These are phyloP conservation scores for Pythium periplocum DNA, from an alignment of 352 stramenopile genomes.

Conservation along the genomic window DNA sequence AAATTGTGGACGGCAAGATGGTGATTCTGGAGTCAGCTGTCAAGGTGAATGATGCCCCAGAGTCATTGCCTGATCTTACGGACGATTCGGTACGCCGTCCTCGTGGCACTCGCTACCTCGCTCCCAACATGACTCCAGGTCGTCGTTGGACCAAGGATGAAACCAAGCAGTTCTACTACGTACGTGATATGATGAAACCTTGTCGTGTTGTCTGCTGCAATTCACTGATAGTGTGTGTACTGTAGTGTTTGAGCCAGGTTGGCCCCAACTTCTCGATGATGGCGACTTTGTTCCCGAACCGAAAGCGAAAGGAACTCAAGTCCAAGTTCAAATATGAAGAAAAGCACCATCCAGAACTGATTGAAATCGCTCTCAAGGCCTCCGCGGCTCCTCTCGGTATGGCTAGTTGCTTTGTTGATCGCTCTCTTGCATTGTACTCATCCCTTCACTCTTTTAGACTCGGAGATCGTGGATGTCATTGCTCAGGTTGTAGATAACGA, in stretches of 20 bases:
- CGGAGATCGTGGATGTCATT: slow-evolving; percentile 80
- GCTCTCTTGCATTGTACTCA: neutral
- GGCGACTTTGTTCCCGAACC: slow-evolving; percentile 76
- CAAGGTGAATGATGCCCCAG: slow-evolving; percentile 42
- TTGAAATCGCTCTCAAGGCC: slow-evolving; percentile 75
- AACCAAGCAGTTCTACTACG: slow-evolving; percentile 87
- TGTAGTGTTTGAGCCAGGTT: slow-evolving; percentile 71
- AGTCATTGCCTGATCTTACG: slow-evolving; percentile 22
- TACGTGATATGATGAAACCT: slow-evolving; percentile 15
- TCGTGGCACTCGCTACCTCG: slow-evolving; percentile 34
- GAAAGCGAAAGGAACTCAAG: slow-evolving; percentile 81
- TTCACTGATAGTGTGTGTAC: neutral
- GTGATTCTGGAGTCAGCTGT: slow-evolving; percentile 69
- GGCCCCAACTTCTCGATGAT: slow-evolving; percentile 86
- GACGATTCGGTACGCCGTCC: slow-evolving; percentile 28
- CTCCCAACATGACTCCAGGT: slow-evolving; percentile 35
- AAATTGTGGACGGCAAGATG: slow-evolving; percentile 86
- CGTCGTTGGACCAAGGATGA: slow-evolving; percentile 76
- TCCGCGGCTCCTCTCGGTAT: slow-evolving; percentile 56
- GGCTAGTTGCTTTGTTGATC: slow-evolving; percentile 1
- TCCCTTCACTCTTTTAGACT: slow-evolving; percentile 23
- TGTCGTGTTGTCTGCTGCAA: too few species aligned
- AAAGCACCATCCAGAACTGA: slow-evolving; percentile 64
- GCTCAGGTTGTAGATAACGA: slow-evolving; percentile 76
- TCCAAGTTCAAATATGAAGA: slow-evolving; percentile 88